Base-by-base conservation (phyloP, 2,329 filamentous ascomycete genomes). In the Penicillium paneum region DNA sequence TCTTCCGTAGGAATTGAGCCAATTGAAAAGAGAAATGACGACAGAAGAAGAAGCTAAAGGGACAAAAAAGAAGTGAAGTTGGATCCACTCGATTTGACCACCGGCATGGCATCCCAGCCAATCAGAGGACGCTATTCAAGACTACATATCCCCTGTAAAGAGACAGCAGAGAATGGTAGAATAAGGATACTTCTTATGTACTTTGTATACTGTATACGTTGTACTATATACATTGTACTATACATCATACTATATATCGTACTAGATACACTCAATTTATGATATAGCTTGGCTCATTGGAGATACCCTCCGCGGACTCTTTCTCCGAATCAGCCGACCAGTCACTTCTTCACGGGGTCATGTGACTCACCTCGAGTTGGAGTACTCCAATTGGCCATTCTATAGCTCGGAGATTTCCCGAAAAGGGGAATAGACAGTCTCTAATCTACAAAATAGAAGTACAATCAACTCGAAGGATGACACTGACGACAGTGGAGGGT, bases 101-200 rank as follows among this genome's bases (percentile, higher is more conserved):
- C 36, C 52, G 52, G 52, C 32, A 50, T 50, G 39, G 40, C 39
- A 44, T 15, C 8, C 52, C 52, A 50, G 46, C 52, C 52, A 54
- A 54, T 50, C 32, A 44, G n/a, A 21, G 7, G 5, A 0, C 7
- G 3, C 1, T 0, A 26, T n/a, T 39, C 5, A 19, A 12, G 7
- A 39, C 19, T 24, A 36, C 35, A 29, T 36, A 11, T 17, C n/a
- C 5, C 17, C 8, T 6, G 12, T 19, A 36, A 11, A 35, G 8
- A 28, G 26, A 28, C 5, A 8, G 8, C 6, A 28, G 26, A 28
- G 26, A 28, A 28, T 28, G 26, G 8, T 28, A 28, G 26, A 28
- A 8, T 28, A 28, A n/a, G n/a, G n/a, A n/a, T n/a, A n/a, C n/a
- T n/a, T n/a, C n/a, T n/a, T n/a, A n/a, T n/a, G n/a, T n/a, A n/a